Base-by-base conservation (phyloP, 2,329 filamentous ascomycete genomes). In the Claviceps sp. region DNA sequence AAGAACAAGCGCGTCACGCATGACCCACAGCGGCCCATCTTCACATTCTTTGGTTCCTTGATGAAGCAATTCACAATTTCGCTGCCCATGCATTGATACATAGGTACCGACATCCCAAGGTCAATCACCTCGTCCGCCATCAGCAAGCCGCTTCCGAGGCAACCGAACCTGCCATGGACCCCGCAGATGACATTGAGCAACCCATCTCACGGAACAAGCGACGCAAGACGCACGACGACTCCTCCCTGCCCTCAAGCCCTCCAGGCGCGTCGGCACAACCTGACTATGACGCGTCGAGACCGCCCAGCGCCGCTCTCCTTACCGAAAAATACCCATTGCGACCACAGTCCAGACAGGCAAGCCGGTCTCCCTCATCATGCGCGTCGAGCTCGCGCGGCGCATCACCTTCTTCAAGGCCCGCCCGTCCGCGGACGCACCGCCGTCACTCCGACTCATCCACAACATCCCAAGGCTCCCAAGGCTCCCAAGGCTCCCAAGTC, bases 301-400 rank as follows among this genome's bases (percentile, higher is more conserved):
- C 59, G 50, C 60, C 55, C 34, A 57, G 51, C 48, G 60, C 47
- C 36, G 57, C 58, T 47, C 58, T 20, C 52, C 47, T 57, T 50
- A 54, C 58, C 53, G 57, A 61, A 36, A 56, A 60, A 29, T 64
- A 64, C 48, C 61, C 53, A 16, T 56, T 53, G 7, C 59, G 61
- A 14, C 59, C 58, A 29, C 60, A 62, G 17, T 68, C 68, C 8
- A 60, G 60, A 8, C 53, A 29, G 16, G 60, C 62, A 26, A 63
- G 65, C 29, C 59, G 63, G 51, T 68, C 65, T 6, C 60, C 60
- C 11, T 67, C 66, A 4, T 62, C 59, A 46, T 69, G 66, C 2
- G 61, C 56, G 47, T 69, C 69, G 16, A 65, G 59, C 46, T 69
- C 68, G 38, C 63, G 65, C 47, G 71, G 68, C 22, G 64, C 66